Evolutionary conservation across 129 eudicot genomes (phyloP).

Genomic region (Sambucus nigra): DNA sequence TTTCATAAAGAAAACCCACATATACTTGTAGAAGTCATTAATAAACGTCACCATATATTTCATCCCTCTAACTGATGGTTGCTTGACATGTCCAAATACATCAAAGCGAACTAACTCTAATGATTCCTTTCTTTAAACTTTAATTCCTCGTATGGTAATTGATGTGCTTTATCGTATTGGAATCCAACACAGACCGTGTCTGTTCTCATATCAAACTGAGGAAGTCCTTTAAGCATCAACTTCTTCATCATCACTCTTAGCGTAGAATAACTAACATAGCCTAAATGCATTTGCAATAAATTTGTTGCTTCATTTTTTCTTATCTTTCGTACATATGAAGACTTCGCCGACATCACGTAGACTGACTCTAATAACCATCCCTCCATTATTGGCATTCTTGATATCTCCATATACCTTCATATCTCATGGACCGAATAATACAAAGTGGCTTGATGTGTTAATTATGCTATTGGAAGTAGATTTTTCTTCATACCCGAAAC

Average conservation of each 20-base stretch:
- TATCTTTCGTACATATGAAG: neutral
- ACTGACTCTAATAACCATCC: constrained; percentile 3
- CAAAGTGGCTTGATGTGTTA: no score
- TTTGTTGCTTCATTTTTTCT: no score
- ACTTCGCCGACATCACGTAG: neutral
- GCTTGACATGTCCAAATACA: constrained; percentile 8
- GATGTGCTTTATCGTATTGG: no score
- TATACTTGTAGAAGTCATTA: constrained; percentile 11
- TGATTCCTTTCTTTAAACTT: constrained; percentile 1
- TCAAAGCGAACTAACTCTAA: constrained; percentile 2
- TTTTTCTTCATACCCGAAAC: no score
- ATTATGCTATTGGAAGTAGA: no score
- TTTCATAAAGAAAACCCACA: no score
- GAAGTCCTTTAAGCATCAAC: no score
- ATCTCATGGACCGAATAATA: constrained; percentile 11
- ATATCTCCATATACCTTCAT: constrained; percentile 4
- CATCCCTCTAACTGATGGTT: neutral
- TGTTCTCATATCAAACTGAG: no score
- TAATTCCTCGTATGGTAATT: no score
- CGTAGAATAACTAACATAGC: constrained; percentile 5
- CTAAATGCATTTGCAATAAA: no score
- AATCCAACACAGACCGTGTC: no score
- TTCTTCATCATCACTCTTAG: constrained; percentile 9
- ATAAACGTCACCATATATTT: constrained; percentile 14
- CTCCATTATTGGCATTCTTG: neutral